These are phyloP conservation scores for Paramyrothecium sp. DNA, from an alignment of 2,329 filamentous ascomycete species.

Conservation along the genomic window DNA sequence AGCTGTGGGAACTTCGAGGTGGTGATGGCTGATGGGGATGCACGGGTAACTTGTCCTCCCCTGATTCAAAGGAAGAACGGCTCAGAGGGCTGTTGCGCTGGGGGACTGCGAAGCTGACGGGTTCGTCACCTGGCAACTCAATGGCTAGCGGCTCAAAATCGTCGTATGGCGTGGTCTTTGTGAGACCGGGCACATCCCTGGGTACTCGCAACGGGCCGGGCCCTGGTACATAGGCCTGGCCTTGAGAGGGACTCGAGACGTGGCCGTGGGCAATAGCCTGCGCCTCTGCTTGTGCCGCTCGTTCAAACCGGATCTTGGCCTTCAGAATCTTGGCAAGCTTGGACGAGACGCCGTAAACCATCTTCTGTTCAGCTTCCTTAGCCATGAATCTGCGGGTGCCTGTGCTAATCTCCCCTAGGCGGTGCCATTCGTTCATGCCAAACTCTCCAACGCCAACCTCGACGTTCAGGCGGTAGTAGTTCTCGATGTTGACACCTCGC, in stretches of 20 bases:
- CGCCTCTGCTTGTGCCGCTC: constrained; percentile 10
- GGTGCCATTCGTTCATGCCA: constrained; percentile 97
- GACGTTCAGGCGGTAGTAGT: constrained; percentile 96
- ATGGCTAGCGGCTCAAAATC: constrained; percentile 45
- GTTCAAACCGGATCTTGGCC: constrained; percentile 68
- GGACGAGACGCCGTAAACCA: constrained; percentile 72
- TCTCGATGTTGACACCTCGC: constrained; percentile 78
- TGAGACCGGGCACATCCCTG: constrained; percentile 39
- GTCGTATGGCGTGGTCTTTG: constrained; percentile 38
- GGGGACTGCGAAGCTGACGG: constrained; percentile 31
- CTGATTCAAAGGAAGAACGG: constrained; percentile 57
- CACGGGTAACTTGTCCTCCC: constrained; percentile 43
- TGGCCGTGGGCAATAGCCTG: background rate
- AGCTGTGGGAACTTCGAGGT: constrained; percentile 50
- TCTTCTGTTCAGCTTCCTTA: constrained; percentile 70
- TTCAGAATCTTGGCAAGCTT: constrained; percentile 83
- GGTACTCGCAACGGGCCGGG: constrained; percentile 17
- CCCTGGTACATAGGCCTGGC: background rate
- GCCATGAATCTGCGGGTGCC: constrained; percentile 82
- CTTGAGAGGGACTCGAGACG: background rate
- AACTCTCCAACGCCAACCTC: constrained; percentile 96
- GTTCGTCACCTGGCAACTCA: constrained; percentile 58
- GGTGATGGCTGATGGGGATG: constrained; percentile 35
- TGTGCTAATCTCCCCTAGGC: constrained; percentile 92
- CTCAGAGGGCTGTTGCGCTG: constrained; percentile 37